A percentile compares a stretch with the other conserved stretches of the same genome.
Conservation (phyloP, 1,284 basidiomycete species). For the Sparassis latifolia region DNA sequence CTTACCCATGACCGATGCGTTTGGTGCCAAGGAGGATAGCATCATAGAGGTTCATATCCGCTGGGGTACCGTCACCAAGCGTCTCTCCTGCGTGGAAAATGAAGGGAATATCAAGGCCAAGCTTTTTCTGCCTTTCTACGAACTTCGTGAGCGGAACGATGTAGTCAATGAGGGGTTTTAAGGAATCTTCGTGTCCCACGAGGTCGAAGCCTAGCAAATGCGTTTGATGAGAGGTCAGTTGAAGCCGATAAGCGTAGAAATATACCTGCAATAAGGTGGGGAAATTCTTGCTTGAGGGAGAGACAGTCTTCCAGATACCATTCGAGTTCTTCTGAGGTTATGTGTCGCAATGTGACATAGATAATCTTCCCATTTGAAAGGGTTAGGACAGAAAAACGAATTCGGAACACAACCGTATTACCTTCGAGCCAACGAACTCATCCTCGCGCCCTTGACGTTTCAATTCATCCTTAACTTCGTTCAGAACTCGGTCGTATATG, state of each 20-base stretch:
- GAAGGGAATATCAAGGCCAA: conserved; percentile 65
- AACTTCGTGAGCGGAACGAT: conserved; percentile 57
- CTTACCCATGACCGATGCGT: conserved; percentile 73
- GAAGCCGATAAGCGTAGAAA: not conserved
- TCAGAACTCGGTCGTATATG: conserved; percentile 50
- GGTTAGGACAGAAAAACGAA: not conserved
- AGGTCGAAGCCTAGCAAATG: conserved; percentile 62
- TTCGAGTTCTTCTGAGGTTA: conserved; percentile 51
- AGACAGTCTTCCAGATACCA: conserved; percentile 73
- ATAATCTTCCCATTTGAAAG: conserved; percentile 45
- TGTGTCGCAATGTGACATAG: conserved; percentile 57
- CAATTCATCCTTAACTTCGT: conserved; percentile 50
- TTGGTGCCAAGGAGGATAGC: conserved; percentile 72
- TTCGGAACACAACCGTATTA: conserved; percentile 17
- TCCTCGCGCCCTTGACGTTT: conserved; percentile 43
- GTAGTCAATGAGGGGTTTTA: conserved; percentile 61
- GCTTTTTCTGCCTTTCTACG: conserved; percentile 46
- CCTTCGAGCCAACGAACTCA: conserved; percentile 62
- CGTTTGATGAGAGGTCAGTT: not conserved
- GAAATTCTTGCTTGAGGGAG: conserved; percentile 65
- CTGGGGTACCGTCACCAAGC: conserved; percentile 60
- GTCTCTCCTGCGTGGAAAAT: conserved; percentile 81
- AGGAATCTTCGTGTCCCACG: conserved; percentile 67
- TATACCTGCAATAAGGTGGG: conserved; percentile 62
- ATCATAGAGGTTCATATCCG: conserved; percentile 74